These are phyloP conservation scores for Rhynchospora tenuis DNA, from an alignment of 176 grass and related monocot species.

Conservation along the genomic window DNA sequence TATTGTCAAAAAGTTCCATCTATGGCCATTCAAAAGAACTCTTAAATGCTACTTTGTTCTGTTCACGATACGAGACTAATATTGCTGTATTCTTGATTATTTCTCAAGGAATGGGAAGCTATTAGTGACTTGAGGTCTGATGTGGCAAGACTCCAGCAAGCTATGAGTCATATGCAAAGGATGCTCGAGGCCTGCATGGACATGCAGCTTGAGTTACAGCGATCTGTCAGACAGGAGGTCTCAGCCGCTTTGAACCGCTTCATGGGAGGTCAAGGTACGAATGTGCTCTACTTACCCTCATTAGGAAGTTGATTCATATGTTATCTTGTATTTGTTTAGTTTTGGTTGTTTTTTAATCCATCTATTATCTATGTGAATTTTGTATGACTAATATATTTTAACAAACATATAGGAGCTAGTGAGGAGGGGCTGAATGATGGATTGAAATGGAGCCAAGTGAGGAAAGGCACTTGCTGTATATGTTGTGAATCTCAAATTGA, in stretches of 20 bases:
- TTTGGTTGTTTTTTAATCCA: neutral
- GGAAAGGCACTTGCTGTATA: conserved; percentile 84
- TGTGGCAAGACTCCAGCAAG: conserved; percentile 85
- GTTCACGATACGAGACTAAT: neutral
- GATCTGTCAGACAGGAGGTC: conserved; percentile 94
- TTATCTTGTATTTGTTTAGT: neutral
- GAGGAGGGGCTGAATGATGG: conserved; percentile 64
- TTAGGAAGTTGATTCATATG: neutral
- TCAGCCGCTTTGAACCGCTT: conserved; percentile 91
- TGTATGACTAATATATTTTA: neutral
- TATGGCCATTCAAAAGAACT: neutral
- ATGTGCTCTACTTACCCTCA: conserved; percentile 3
- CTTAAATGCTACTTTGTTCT: conserved; percentile 1
- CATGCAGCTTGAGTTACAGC: conserved; percentile 96
- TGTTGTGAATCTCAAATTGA: conserved; percentile 86
- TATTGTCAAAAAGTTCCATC: neutral
- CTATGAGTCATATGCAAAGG: conserved; percentile 93
- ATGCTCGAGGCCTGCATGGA: conserved; percentile 99
- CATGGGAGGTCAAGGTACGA: conserved; percentile 61
- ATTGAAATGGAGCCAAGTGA: conserved; percentile 79
- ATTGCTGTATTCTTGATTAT: conserved; percentile 13
- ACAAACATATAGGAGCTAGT: conserved; percentile 36
- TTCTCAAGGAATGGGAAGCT: conserved; percentile 90
- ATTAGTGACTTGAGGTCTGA: conserved; percentile 95
- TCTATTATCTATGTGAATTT: neutral